Base-by-base conservation (phyloP, 2,329 filamentous ascomycete species). In the Xylariaceae sp. region DNA sequence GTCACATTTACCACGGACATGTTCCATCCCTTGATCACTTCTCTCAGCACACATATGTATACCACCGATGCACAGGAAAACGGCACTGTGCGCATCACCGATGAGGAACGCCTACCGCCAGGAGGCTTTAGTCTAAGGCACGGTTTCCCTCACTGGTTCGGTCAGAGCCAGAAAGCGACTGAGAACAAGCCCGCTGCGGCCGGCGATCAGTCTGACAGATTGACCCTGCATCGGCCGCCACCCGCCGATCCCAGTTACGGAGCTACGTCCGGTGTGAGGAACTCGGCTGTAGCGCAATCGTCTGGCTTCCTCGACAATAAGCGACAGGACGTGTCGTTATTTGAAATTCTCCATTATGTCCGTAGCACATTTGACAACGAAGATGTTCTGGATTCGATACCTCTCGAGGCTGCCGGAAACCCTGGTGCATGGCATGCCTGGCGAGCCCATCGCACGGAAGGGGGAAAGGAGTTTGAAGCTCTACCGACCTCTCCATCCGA, bases 351-450 rank as follows among this genome's bases (percentile, higher is more conserved):
- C 59, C 79, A 86, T 63, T 97, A 97, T 73, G 85, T 97, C 39
- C 84, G 88, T 61, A 88, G 87, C 64, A 82, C 90, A 0, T 97
- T 99, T 72, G 88, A 90, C 65, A 85, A 92, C 60, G 89, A 88
- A 62, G 75, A 78, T 0, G 82, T 95, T 6, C 78, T 97, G 2
- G 92, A 97, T 73, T 83, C 83, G 0, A 78, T 97, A 17, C 88
- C 91, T 1, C 76, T 96, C 0, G 85, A 91, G 64, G 89, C 89
- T 15, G 91, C 92, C 0, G 93, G 90, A 1, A 96, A 97, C 67
- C 86, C 89, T 2, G 90, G 92, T 5, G 94, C 93, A 18, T 97
- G 92, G 88, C 90, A 96, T 75, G 93, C 93, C 3, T 97, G 93
- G 93, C 83, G 86, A 67, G 84, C 89, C 5, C 83, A 93, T 72